A percentile compares a stretch with the other conserved stretches of the same genome.
Conservation (phyloP, 2,329 filamentous ascomycete species). For the Cryphonectria parasitica region DNA sequence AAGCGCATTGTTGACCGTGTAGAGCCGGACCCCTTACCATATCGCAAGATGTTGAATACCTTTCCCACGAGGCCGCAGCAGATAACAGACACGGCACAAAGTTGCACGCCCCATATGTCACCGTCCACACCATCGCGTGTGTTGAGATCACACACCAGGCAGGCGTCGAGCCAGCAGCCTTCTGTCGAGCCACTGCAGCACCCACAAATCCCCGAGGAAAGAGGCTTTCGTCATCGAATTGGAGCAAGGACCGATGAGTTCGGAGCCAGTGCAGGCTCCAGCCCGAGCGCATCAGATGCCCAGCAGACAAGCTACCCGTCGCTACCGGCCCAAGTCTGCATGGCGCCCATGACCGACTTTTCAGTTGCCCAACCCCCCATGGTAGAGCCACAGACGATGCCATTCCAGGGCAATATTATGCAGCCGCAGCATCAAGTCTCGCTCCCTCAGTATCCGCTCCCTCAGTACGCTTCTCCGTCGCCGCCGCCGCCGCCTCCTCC, state of each 20-base stretch:
- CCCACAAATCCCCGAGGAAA: neutral
- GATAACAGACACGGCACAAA: slow-evolving; percentile 7
- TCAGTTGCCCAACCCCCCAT: neutral
- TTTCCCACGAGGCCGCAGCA: slow-evolving; percentile 17
- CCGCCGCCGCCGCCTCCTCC: no score
- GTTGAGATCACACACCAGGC: neutral
- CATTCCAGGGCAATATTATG: neutral
- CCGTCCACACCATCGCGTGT: neutral
- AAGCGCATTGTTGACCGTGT: neutral
- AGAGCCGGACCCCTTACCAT: neutral
- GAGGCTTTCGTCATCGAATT: neutral
- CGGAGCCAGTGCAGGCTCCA: neutral
- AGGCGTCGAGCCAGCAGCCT: neutral
- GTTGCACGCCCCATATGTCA: neutral
- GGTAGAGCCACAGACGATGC: neutral
- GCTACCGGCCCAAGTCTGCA: neutral
- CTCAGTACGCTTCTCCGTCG: neutral
- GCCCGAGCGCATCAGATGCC: neutral
- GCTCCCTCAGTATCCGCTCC: neutral
- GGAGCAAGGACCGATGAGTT: neutral
- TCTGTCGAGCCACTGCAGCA: neutral
- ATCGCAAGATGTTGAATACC: slow-evolving; percentile 21
- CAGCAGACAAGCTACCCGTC: neutral
- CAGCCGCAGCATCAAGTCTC: neutral
- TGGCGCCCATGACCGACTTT: neutral